Percentiles rank a stretch among this genome's conserved stretches.
phyloP scores from a whole-genome alignment of 2,329 filamentous ascomycete genomes.

The Rugonectria rugulosa region DNA sequence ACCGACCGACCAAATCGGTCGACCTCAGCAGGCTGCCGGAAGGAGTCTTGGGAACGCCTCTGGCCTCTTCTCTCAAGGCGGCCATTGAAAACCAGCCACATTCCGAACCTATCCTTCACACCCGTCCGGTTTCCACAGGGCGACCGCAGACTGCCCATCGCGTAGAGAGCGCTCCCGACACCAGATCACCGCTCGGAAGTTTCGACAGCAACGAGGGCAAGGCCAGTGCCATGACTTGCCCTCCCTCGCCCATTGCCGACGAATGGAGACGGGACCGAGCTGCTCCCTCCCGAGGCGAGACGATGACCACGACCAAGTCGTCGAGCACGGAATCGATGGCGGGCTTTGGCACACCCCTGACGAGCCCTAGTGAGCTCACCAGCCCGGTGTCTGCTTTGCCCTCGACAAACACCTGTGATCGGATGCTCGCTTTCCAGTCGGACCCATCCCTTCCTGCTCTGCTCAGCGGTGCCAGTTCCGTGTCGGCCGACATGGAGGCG shows the following conservation, averaged over 20 bases:
- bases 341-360: constrained; percentile 58
- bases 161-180: constrained; percentile 41
- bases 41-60: constrained; percentile 44
- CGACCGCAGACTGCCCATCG: constrained; percentile 59
- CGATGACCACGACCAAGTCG: constrained; percentile 55
- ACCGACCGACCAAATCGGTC: constrained; percentile 55
- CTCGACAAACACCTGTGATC: constrained; percentile 51
- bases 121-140: constrained; percentile 38
- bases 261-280: constrained; percentile 41
- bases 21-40: constrained; percentile 46
- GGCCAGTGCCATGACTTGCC: constrained; percentile 45
- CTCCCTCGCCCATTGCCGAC: constrained; percentile 56
- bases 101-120: constrained; percentile 54
- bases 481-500: constrained; percentile 68
- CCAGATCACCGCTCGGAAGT: constrained; percentile 24
- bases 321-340: constrained; percentile 61
- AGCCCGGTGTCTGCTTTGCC: constrained; percentile 56
- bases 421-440: constrained; percentile 64
- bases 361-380: constrained; percentile 61
- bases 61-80: constrained; percentile 49
- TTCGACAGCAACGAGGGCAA: constrained; percentile 21
- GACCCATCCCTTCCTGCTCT: constrained; percentile 70
- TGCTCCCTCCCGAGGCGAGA: constrained; percentile 49
- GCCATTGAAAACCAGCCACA: constrained; percentile 47
- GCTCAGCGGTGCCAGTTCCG: constrained; percentile 69